Evolutionary conservation across 2,329 filamentous ascomycete genomes (phyloP).

Genomic region (Xylaria sp.): DNA sequence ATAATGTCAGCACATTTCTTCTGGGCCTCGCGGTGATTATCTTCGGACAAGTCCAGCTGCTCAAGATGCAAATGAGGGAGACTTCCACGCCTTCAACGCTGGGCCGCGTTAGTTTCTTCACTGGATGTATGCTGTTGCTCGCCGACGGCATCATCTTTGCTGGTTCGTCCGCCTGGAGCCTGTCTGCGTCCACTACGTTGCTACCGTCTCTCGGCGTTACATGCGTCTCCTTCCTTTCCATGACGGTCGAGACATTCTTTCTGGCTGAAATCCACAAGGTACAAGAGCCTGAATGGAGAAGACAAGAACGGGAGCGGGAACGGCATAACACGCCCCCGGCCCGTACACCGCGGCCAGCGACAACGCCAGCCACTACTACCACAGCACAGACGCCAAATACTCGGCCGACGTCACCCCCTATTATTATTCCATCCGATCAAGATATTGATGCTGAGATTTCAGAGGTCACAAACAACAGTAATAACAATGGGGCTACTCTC

Average conservation of each 20-base stretch:
- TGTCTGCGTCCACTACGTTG: conserved; percentile 59
- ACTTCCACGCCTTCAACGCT: conserved; percentile 69
- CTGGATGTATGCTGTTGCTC: conserved; percentile 62
- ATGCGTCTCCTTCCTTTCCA: conserved; percentile 57
- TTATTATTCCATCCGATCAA: conserved; percentile 67
- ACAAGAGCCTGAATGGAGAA: conserved; percentile 60
- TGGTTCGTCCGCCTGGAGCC: conserved; percentile 57
- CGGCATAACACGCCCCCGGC: conserved; percentile 30
- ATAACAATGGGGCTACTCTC: conserved; percentile 32
- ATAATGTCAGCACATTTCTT: conserved; percentile 62
- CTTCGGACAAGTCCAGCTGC: conserved; percentile 62
- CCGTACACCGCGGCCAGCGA: conserved; percentile 23
- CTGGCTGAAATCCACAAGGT: conserved; percentile 62
- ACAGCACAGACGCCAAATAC: conserved; percentile 28
- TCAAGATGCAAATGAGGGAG: conserved; percentile 67
- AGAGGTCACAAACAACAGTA: conserved; percentile 38
- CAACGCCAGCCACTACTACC: conserved; percentile 22
- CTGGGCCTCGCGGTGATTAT: conserved; percentile 59
- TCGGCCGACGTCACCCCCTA: conserved; percentile 44
- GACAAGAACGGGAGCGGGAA: conserved; percentile 41
- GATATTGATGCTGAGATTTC: conserved; percentile 64
- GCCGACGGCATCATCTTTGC: conserved; percentile 64
- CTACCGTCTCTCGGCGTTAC: conserved; percentile 59
- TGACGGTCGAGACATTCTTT: conserved; percentile 61
- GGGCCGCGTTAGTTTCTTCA: conserved; percentile 67